phyloP scores from a whole-genome alignment of 345 rosid genomes.

The Tarenaya hassleriana region DNA sequence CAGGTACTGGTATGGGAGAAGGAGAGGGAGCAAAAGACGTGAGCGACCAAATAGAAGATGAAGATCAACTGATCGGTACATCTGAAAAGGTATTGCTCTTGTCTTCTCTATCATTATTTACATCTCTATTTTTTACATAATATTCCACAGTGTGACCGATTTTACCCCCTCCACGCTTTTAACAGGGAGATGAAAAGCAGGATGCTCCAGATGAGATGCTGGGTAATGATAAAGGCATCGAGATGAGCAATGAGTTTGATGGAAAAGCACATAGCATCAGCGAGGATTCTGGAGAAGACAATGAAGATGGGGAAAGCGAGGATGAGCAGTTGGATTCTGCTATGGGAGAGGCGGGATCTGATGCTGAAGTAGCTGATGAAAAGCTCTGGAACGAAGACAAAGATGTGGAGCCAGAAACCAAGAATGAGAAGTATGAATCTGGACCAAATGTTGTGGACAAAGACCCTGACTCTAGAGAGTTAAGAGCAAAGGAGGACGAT shows the following conservation, averaged over 20 bases:
- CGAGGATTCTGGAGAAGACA: constrained; percentile 63
- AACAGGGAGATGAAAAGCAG: constrained; percentile 61
- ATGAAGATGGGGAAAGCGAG: constrained; percentile 43
- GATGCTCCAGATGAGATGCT: constrained; percentile 49
- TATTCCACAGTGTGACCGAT: constrained; percentile 10
- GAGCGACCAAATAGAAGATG: constrained; percentile 82
- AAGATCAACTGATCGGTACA: constrained; percentile 74
- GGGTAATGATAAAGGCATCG: constrained; percentile 69
- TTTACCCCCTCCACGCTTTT: constrained; percentile 5
- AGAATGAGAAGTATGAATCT: constrained; percentile 69
- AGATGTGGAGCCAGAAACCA: constrained; percentile 42
- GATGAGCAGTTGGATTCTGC: constrained; percentile 67
- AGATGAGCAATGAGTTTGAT: constrained; percentile 75
- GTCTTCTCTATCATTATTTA: constrained; percentile 8
- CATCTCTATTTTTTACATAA: constrained; percentile 1
- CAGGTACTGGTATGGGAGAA: constrained; percentile 93
- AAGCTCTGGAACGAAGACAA: constrained; percentile 64
- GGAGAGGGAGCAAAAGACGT: constrained; percentile 78
- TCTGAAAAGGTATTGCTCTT: constrained; percentile 55
- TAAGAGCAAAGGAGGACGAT: constrained; percentile 75
- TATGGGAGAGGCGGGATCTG: constrained; percentile 70
- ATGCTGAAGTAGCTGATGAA: constrained; percentile 64
- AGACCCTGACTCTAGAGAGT: constrained; percentile 54
- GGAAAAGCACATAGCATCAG: constrained; percentile 70
- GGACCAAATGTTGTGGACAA: constrained; percentile 59